A percentile compares a stretch with the other conserved stretches of the same genome.
These are phyloP conservation scores for Xylariales sp. DNA, from an alignment of 2,329 filamentous ascomycete genomes.

Conservation along the genomic window DNA sequence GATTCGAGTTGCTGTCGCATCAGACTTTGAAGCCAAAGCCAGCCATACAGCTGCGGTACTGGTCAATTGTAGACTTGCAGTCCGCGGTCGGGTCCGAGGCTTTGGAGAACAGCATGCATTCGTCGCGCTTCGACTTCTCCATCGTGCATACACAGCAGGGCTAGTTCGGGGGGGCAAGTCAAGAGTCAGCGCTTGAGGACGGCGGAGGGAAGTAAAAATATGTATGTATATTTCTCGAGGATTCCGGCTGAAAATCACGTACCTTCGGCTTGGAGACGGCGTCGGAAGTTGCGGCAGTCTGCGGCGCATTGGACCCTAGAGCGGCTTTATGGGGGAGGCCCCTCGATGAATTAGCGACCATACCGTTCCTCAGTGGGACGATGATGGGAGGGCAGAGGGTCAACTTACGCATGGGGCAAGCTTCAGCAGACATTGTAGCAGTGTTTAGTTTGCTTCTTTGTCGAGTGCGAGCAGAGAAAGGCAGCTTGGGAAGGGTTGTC, in stretches of 20 bases:
- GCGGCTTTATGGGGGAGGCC: too few species aligned
- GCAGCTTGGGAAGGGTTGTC: too few species aligned
- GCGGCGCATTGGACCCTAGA: conserved; percentile 16
- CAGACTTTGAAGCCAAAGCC: conserved; percentile 81
- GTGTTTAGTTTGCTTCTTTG: not conserved
- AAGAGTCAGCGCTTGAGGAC: too few species aligned
- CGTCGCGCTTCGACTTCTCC: conserved; percentile 87
- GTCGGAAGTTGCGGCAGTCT: conserved; percentile 14
- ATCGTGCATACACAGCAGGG: conserved; percentile 98
- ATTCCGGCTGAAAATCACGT: too few species aligned
- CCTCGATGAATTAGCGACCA: too few species aligned
- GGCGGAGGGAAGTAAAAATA: too few species aligned
- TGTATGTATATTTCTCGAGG: too few species aligned
- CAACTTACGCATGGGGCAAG: conserved; percentile 7
- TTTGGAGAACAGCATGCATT: conserved; percentile 98
- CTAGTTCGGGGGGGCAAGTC: too few species aligned
- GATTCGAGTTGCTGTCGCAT: conserved; percentile 10
- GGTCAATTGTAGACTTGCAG: conserved; percentile 76
- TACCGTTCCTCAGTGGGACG: too few species aligned
- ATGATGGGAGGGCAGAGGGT: too few species aligned
- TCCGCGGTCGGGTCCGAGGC: conserved; percentile 77
- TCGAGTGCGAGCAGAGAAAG: not conserved
- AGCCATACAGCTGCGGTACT: conserved; percentile 89
- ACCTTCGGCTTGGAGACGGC: conserved; percentile 28
- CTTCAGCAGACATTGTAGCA: conserved; percentile 6